Percentiles rank a stretch among this genome's conserved stretches.
phyloP scores from a whole-genome alignment of 371 early-diverging fungal genomes.

The Mucor indicus region DNA sequence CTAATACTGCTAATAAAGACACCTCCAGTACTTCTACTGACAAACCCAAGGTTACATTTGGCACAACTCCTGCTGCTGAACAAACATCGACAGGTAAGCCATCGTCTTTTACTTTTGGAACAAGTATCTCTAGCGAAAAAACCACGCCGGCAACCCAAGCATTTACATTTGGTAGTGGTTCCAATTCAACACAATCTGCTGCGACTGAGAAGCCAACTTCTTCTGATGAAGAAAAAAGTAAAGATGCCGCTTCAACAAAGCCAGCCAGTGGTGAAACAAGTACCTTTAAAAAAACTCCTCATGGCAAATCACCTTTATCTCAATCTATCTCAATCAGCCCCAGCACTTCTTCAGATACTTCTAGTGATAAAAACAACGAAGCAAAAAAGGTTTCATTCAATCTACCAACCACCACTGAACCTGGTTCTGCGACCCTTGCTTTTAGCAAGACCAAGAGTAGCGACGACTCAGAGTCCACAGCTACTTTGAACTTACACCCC shows the following conservation, averaged over 20 bases:
- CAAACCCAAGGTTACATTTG: too few species aligned
- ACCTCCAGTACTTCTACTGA: too few species aligned
- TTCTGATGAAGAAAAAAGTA: too few species aligned
- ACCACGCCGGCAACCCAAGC: background rate
- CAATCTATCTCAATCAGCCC: background rate
- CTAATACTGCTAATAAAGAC: too few species aligned
- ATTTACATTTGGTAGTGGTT: background rate
- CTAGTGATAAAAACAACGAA: background rate
- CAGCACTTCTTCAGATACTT: background rate
- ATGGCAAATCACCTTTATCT: background rate
- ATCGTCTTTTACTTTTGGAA: background rate
- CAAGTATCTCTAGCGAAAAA: background rate
- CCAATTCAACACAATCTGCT: background rate
- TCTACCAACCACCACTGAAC: background rate
- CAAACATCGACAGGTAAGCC: background rate
- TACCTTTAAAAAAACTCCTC: background rate
- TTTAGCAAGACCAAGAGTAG: slow-evolving; percentile 6
- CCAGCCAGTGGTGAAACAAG: background rate
- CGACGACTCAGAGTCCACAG: background rate
- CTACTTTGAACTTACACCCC: slow-evolving; percentile 1
- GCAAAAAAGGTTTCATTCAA: slow-evolving; percentile 1
- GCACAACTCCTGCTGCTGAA: background rate
- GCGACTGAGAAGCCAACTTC: background rate
- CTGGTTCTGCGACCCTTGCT: slow-evolving; percentile 7
- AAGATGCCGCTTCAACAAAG: too few species aligned